phyloP scores from a whole-genome alignment of 139 green algal genomes.

The Ulvella scutata region DNA sequence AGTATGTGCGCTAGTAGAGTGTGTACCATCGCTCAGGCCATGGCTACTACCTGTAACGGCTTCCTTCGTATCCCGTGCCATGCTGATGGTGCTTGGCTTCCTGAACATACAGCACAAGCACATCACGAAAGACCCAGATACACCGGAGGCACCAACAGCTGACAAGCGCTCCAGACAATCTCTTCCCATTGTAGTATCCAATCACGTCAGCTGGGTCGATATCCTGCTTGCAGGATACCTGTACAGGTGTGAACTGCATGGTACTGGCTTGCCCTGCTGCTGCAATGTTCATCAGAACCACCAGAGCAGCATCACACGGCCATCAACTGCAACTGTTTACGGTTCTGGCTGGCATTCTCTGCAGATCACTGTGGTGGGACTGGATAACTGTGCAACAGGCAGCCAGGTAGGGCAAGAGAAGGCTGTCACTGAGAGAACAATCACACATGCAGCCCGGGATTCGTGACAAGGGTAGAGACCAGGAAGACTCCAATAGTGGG shows the following conservation, averaged over 20 bases:
- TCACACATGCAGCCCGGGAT: not conserved
- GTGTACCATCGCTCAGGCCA: not conserved
- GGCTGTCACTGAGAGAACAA: not conserved
- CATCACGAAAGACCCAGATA: not conserved
- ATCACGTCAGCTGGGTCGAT: slow-evolving; percentile 68
- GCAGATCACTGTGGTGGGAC: not conserved
- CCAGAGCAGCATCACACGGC: not conserved
- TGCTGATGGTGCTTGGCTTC: slow-evolving; percentile 57
- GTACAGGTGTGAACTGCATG: slow-evolving; percentile 22
- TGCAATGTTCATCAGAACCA: no score
- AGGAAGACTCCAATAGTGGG: slow-evolving; percentile 16
- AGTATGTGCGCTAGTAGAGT: not conserved
- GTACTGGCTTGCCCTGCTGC: no score
- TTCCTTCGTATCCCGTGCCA: not conserved
- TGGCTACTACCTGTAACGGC: not conserved
- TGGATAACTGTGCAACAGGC: not conserved
- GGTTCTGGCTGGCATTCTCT: no score
- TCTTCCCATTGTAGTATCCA: slow-evolving; percentile 46
- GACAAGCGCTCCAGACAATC: not conserved
- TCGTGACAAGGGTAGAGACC: slow-evolving; percentile 18
- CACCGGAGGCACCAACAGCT: not conserved
- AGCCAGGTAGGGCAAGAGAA: not conserved
- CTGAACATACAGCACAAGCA: slow-evolving; percentile 16
- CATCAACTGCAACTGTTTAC: not conserved
- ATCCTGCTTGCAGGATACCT: slow-evolving; percentile 72